phyloP scores from a whole-genome alignment of 2,329 filamentous ascomycete species.

The Didymella glomerata region DNA sequence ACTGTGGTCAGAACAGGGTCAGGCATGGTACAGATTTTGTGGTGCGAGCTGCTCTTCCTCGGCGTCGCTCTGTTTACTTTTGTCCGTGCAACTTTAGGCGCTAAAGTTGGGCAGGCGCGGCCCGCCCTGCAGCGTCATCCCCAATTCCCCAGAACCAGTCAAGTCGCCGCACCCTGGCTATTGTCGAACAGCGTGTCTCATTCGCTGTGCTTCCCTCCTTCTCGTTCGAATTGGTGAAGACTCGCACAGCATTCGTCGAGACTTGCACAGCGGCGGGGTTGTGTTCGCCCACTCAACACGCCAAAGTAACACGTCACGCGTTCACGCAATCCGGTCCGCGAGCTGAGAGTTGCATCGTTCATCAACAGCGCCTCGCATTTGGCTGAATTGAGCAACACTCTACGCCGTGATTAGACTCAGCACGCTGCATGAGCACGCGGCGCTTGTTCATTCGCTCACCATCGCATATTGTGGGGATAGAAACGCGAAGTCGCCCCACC shows the following conservation, averaged over 20 bases:
- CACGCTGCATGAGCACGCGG: slow-evolving; percentile 46
- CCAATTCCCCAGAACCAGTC: slow-evolving; percentile 13
- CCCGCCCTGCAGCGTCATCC: slow-evolving; percentile 25
- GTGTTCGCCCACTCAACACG: slow-evolving; percentile 31
- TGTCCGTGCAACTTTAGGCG: slow-evolving; percentile 2
- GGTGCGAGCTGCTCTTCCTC: slow-evolving; percentile 19
- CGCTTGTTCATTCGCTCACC: slow-evolving; percentile 41
- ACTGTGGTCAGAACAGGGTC: slow-evolving; percentile 9
- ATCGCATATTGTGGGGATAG: slow-evolving; percentile 29
- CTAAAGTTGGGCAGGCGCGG: slow-evolving; percentile 13
- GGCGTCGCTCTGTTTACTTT: slow-evolving; percentile 22
- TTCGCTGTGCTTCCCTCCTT: slow-evolving; percentile 18
- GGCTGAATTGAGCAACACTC: slow-evolving; percentile 4
- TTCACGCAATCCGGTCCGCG: slow-evolving; percentile 20
- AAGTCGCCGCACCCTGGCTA: slow-evolving; percentile 12
- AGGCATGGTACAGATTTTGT: slow-evolving; percentile 21
- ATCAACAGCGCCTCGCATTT: slow-evolving; percentile 18
- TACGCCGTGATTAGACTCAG: slow-evolving; percentile 31
- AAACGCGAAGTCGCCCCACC: slow-evolving; percentile 15
- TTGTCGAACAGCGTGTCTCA: slow-evolving; percentile 12
- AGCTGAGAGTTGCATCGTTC: slow-evolving; percentile 19
- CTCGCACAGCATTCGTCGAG: slow-evolving; percentile 6
- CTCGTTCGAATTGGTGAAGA: slow-evolving; percentile 9
- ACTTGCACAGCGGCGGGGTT: slow-evolving; percentile 17
- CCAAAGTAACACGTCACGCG: slow-evolving; percentile 36